Conservation (phyloP, 2,329 filamentous ascomycete species). For the Pseudogymnoascus sp. region DNA sequence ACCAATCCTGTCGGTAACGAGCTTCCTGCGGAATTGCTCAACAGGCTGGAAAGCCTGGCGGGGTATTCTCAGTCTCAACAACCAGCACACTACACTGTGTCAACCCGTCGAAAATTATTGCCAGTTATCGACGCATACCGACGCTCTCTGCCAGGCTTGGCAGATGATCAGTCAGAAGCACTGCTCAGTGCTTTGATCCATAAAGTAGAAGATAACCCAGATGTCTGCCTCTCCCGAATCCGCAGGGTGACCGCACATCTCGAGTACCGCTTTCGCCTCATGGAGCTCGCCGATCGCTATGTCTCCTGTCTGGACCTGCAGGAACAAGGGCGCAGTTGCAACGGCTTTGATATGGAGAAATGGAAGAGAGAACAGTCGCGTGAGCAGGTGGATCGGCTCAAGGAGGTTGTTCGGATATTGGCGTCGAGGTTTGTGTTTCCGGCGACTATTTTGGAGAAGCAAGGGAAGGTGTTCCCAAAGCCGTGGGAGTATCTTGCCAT, state of each 20-base stretch:
- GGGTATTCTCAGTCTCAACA: not conserved
- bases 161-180: not conserved
- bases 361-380: not conserved
- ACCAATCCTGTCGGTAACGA: not conserved
- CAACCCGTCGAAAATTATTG: not conserved
- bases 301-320: not conserved
- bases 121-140: not conserved
- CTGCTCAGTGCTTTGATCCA: not conserved
- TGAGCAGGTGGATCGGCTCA: not conserved
- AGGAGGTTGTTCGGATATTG: not conserved
- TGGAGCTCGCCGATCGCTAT: not conserved
- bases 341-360: not conserved
- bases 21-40: not conserved
- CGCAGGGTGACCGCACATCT: not conserved
- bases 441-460: not conserved
- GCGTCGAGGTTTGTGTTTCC: not conserved
- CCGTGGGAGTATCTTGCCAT: constrained; percentile 3
- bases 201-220: not conserved
- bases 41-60: not conserved
- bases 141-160: not conserved
- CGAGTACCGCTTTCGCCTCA: not conserved
- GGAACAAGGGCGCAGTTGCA: not conserved
- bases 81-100: not conserved
- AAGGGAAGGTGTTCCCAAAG: not conserved
- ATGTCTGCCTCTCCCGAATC: not conserved